Conservation (phyloP, 257 asterid species). For the Knoxia roxburghii region DNA sequence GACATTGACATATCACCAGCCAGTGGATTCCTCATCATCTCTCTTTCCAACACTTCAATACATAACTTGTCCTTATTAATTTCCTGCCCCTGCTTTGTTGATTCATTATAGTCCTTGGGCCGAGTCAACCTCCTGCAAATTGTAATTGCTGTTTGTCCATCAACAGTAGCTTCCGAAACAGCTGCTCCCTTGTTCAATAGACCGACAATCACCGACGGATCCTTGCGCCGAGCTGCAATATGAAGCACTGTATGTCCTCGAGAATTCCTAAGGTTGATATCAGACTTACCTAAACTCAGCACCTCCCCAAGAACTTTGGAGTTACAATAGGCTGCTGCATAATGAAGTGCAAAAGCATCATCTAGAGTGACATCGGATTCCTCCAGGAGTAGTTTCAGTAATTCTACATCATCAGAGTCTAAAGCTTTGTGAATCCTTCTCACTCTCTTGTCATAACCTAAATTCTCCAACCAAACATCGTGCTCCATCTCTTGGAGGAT, state of each 20-base stretch:
- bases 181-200: conserved; percentile 54
- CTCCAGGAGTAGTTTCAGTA: conserved; percentile 51
- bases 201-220: conserved; percentile 48
- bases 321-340: conserved; percentile 79
- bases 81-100: conserved; percentile 53
- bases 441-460: conserved; percentile 42
- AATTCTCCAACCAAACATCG: conserved; percentile 32
- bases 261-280: conserved; percentile 55
- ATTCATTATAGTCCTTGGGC: conserved; percentile 62
- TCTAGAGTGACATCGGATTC: conserved; percentile 72
- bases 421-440: conserved; percentile 62
- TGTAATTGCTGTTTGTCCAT: conserved; percentile 63
- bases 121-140: conserved; percentile 69
- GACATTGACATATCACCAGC: conserved; percentile 44
- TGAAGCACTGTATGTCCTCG: conserved; percentile 79
- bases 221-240: conserved; percentile 87
- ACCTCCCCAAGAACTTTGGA: conserved; percentile 58
- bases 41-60: conserved; percentile 68
- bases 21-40: conserved; percentile 59
- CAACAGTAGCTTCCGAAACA: conserved; percentile 48
- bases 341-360: conserved; percentile 69
- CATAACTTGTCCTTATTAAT: conserved; percentile 64
- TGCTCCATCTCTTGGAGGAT: conserved; percentile 38
- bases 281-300: conserved; percentile 44
- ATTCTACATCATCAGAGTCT: conserved; percentile 68